Evolutionary conservation across 345 rosid genomes (phyloP).

Genomic region (Lepidium didymum): DNA sequence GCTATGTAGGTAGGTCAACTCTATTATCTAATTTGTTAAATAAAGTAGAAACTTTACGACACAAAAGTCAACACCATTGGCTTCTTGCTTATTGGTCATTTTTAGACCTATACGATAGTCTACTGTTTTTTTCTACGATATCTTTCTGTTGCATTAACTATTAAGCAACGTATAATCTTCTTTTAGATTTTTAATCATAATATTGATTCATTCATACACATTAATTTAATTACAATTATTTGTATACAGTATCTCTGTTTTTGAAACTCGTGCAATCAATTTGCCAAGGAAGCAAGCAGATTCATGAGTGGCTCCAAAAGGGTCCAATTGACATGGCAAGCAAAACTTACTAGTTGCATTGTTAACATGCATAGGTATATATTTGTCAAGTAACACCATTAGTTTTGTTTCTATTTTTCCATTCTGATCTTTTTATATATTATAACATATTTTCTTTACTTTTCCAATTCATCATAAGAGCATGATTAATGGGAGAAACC

Average conservation of each 20-base stretch:
- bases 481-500: no score
- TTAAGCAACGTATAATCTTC: slow-evolving; percentile 9
- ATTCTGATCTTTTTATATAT: no score
- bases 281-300: not conserved
- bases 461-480: no score
- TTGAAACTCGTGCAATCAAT: not conserved
- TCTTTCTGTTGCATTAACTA: slow-evolving; percentile 24
- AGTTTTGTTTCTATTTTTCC: no score
- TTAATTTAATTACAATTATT: not conserved
- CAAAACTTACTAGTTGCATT: no score
- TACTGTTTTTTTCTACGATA: slow-evolving; percentile 18
- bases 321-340: no score
- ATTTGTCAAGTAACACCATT: no score
- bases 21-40: slow-evolving; percentile 9
- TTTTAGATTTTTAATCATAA: not conserved
- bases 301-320: no score
- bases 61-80: slow-evolving; percentile 19
- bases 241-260: not conserved
- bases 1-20: slow-evolving; percentile 19
- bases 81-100: not conserved
- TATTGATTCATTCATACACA: not conserved
- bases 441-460: no score
- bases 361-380: no score
- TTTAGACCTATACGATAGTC: not conserved
- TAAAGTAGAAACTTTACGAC: slow-evolving; percentile 20